Percentiles rank a stretch among this genome's conserved stretches.
Conservation (phyloP, 1,139 yeast species). For the Blastobotrys malaysiensis region DNA sequence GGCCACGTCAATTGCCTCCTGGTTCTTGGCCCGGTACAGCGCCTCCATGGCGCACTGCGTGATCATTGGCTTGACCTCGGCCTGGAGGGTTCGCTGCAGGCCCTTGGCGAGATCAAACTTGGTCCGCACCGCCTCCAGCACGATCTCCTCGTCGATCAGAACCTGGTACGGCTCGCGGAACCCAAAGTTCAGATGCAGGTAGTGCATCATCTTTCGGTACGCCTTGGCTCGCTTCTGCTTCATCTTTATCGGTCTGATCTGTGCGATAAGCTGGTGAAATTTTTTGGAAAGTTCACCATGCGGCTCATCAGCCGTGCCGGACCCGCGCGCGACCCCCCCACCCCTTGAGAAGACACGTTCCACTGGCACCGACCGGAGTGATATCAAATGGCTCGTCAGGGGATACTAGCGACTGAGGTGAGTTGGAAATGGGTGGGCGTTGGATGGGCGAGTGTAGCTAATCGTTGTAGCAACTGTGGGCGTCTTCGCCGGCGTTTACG, state of each 20-base stretch:
- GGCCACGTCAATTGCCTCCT: constrained; percentile 70
- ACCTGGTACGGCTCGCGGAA: constrained; percentile 94
- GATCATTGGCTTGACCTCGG: constrained; percentile 84
- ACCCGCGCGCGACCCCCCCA: neutral
- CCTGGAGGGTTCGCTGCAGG: constrained; percentile 75
- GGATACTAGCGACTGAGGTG: neutral
- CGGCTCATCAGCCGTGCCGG: neutral
- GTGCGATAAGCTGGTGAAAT: neutral
- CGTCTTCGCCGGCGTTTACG: constrained; percentile 1
- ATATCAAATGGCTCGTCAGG: neutral
- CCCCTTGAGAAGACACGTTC: neutral
- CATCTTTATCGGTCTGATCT: constrained; percentile 42
- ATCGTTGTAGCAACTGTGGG: constrained; percentile 7
- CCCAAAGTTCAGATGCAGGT: constrained; percentile 77
- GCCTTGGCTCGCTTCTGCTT: constrained; percentile 95
- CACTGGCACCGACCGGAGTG: no score
- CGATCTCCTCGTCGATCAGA: constrained; percentile 69
- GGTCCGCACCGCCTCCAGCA: constrained; percentile 57
- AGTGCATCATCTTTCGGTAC: constrained; percentile 86
- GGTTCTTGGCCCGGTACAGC: constrained; percentile 64
- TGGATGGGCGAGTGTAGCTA: neutral
- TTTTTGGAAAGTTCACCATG: neutral
- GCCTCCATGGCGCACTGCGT: constrained; percentile 95
- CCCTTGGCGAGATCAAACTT: constrained; percentile 74
- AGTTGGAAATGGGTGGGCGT: neutral